These are phyloP conservation scores for Plasmopara viticola DNA, from an alignment of 352 stramenopile genomes.

Conservation along the genomic window DNA sequence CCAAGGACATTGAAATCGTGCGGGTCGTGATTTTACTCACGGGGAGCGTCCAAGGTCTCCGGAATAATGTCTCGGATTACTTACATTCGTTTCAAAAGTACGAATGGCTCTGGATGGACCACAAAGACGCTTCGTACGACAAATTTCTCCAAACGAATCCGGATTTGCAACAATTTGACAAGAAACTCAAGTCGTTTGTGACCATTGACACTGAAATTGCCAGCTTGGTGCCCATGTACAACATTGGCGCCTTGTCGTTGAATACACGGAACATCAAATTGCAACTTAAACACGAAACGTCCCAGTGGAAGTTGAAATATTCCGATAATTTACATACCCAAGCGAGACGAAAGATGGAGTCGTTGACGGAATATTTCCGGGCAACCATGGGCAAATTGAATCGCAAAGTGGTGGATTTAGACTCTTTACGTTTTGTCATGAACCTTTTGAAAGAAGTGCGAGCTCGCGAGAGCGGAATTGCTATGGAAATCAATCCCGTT, in stretches of 20 bases:
- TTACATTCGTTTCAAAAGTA: conserved; percentile 93
- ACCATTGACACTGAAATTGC: conserved; percentile 93
- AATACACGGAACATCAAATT: conserved; percentile 96
- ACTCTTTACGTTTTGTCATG: conserved; percentile 97
- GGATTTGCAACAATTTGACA: conserved; percentile 95
- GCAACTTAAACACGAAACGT: conserved; percentile 94
- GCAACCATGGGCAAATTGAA: conserved; percentile 90
- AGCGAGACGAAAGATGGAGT: conserved; percentile 89
- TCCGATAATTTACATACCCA: conserved; percentile 95
- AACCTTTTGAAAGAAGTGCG: conserved; percentile 95
- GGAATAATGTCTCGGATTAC: conserved; percentile 97
- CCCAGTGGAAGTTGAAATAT: conserved; percentile 97
- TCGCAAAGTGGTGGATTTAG: conserved; percentile 93
- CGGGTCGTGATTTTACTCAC: conserved; percentile 95
- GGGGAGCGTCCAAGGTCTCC: conserved; percentile 94
- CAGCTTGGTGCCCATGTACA: conserved; percentile 81
- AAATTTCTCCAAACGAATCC: conserved; percentile 92
- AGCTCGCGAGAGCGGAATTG: conserved; percentile 95
- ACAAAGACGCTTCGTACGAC: conserved; percentile 94
- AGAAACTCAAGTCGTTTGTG: conserved; percentile 94
- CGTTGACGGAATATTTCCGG: conserved; percentile 95
- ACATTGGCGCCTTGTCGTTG: conserved; percentile 95
- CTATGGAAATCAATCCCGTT: conserved; percentile 97
- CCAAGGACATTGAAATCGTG: conserved; percentile 98
- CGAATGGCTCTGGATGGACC: conserved; percentile 97